Evolutionary conservation across 225 moss, liverwort and hornwort species (phyloP).

Genomic region (Anthoceros angustus): DNA sequence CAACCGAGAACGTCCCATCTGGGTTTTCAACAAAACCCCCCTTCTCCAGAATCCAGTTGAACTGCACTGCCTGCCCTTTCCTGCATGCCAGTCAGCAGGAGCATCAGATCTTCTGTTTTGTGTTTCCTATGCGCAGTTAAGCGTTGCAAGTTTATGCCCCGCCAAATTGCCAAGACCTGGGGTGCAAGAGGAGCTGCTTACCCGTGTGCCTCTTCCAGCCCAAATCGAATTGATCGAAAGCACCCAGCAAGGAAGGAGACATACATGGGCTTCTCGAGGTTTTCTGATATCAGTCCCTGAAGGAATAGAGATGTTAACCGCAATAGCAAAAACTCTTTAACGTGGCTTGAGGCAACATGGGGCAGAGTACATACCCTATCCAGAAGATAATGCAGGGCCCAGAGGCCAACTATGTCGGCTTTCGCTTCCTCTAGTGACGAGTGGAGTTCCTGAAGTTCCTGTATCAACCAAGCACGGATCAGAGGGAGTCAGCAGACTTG

Average conservation of each 20-base stretch:
- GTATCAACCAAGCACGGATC: not conserved
- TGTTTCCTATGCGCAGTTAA: not conserved
- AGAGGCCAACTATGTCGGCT: conserved; percentile 93
- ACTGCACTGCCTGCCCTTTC: conserved; percentile 91
- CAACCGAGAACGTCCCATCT: conserved; percentile 70
- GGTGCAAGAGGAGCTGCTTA: conserved; percentile 13
- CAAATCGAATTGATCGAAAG: conserved; percentile 95
- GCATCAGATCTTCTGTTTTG: not conserved
- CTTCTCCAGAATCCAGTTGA: conserved; percentile 73
- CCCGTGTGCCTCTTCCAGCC: conserved; percentile 91
- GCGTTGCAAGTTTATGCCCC: conserved; percentile 3
- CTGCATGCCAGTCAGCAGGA: conserved; percentile 17
- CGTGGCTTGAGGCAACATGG: not conserved
- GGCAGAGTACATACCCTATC: conserved; percentile 47
- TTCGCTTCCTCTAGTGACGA: conserved; percentile 90
- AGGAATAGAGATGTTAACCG: conserved; percentile 11
- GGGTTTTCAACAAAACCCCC: conserved; percentile 58
- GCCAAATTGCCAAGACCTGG: not conserved
- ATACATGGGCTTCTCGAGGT: conserved; percentile 60
- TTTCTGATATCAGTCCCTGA: conserved; percentile 54
- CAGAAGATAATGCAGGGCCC: conserved; percentile 86
- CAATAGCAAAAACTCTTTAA: not conserved
- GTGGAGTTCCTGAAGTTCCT: conserved; percentile 93
- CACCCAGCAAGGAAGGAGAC: conserved; percentile 93
- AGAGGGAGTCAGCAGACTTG: conserved; percentile 5